Base-by-base conservation (phyloP, 192 early-diverging fungal species). In the Backusella tuberculispora region DNA sequence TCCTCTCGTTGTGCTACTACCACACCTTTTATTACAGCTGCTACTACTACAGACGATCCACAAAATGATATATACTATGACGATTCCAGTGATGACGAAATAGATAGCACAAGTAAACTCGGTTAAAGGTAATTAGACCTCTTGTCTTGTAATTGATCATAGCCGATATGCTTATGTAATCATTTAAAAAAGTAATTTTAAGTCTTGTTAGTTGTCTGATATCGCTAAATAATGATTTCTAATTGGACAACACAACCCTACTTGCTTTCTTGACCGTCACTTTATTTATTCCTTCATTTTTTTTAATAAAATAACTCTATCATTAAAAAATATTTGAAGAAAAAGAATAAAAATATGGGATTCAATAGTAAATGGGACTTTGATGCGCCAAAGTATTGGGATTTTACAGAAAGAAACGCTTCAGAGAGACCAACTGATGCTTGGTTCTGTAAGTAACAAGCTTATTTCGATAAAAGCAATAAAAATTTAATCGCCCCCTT, bases 321-420 rank as follows among this genome's bases (percentile, higher is more conserved):
- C 21, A 53, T 8, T 53, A 53, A 53, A 10, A 21, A 2, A 53
- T 6, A 19, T 19, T 7, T 19, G 19, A 53, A 53, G 48, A 19
- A n/a, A n/a, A n/a, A n/a, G n/a, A n/a, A n/a, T n/a, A n/a, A n/a
- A n/a, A n/a, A 15, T 17, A 56, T 56, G 50, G 19, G 50, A 6
- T 21, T 26, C 3, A 60, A 12, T 26, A 10, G 3, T 12, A 24
- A 47, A 6, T 69, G 68, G 68, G 68, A 69, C 12, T 69, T 69
- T 47, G 43, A 43, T 45, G 43, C 68, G 15, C 68, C 68, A 69
- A 21, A 69, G 29, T 47, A 29, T 69, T 69, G 68, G 68, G 68
- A 69, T 69, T 26, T 69, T 14, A 26, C 68, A 17, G 68, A n/a
- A 46, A 7, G 6, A 5, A 15, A 15, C 29, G 26, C 3, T 17